Base-by-base conservation (phyloP, 2,329 filamentous ascomycete species). In the Fusarium domesticum region DNA sequence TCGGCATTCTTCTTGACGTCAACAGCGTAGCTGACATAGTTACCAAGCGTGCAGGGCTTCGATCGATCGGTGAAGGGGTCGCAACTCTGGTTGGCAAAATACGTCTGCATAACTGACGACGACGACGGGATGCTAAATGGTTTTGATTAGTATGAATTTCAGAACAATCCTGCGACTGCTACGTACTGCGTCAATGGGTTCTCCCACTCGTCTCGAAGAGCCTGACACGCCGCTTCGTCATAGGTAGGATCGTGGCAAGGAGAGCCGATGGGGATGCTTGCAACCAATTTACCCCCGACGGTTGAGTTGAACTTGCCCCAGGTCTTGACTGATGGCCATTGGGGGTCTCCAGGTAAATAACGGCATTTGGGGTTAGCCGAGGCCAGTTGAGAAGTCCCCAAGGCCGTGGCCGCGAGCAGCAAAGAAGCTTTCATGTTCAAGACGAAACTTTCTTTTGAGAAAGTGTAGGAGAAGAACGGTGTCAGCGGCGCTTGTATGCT, bases 271-370 rank as follows among this genome's bases (percentile, higher is more conserved):
- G 79, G 78, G 1, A 73, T 62, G 0, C 75, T 80, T 2, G 66
- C 65, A 23, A 82, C 65, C 18, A 83, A 63, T 8, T 64, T 65
- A 0, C 80, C 80, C 4, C 64, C 63, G 1, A 82, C 62, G 2
- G 76, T 73, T 19, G 59, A 35, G 56, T 83, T 82, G 49, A 83
- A 69, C 3, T 53, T 40, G 6, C 59, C 51, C 78, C 78, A 82
- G n/a, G 62, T 56, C 6, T 50, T 38, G 3, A 46, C 18, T 0
- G 65, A 64, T 1, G 79, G 79, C 79, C 79, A 83, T 56, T 72
- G 76, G 1, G 54, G 23, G 39, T 81, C 76, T 14, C 70, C 70
- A 2, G 78, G 77, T 25, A 74, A 70, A 60, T 70, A 77, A 15
- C 70, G 68, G 58, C 75, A 78, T 28, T 50, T 56, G 35, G 51